Evolutionary conservation across 306 rosid species (phyloP).

Genomic region (Potentilla sterilis): DNA sequence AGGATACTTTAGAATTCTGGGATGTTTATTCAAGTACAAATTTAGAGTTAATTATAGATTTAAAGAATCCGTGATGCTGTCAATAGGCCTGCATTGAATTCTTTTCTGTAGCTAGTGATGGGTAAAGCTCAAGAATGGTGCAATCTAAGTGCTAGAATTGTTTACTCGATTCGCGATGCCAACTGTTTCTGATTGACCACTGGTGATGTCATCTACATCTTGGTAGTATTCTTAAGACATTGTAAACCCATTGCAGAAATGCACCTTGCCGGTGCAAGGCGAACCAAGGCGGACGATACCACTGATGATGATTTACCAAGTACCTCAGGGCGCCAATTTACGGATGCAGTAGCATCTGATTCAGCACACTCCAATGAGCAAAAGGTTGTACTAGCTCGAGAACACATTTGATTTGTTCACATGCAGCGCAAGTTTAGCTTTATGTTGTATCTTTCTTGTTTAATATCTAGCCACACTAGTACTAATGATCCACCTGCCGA

Average conservation of each 20-base stretch:
- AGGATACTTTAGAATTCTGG: background rate
- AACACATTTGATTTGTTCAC: constrained; percentile 1
- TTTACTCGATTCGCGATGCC: background rate
- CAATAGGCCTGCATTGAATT: background rate
- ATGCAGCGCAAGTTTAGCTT: background rate
- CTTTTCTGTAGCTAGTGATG: background rate
- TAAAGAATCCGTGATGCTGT: background rate
- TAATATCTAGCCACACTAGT: background rate
- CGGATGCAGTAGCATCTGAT: constrained; percentile 49
- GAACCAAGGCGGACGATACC: constrained; percentile 71
- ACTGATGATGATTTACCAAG: constrained; percentile 91
- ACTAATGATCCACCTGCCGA: background rate
- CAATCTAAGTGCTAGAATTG: background rate
- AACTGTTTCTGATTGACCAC: background rate
- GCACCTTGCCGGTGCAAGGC: constrained; percentile 81
- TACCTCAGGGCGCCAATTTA: constrained; percentile 90
- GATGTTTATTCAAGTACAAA: background rate
- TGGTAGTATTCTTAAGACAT: constrained; percentile 8
- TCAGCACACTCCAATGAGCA: constrained; percentile 44
- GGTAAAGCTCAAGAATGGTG: background rate
- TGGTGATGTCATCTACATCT: background rate
- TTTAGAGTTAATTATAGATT: background rate
- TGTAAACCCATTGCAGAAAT: constrained; percentile 55
- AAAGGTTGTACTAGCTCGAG: constrained; percentile 51
- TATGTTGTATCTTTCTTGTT: background rate